Evolutionary conservation across 805 yeast species (phyloP), one percentile per base, ranked within the genome.

Genomic region (Saccharomycopsis synnaedendra): DNA sequence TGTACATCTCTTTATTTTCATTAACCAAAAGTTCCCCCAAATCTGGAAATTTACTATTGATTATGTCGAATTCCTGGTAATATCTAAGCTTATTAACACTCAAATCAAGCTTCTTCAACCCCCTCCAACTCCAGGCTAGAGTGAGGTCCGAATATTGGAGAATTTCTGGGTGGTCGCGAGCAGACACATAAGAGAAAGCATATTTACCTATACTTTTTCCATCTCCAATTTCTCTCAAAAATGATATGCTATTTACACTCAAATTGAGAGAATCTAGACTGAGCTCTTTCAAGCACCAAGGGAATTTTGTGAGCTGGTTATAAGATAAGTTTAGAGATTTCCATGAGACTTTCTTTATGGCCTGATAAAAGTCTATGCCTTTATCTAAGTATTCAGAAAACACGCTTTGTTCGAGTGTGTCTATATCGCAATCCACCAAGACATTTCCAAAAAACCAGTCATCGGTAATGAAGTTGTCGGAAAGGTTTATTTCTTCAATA

Each of bases 31-130:
- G 58, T 1, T 71, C 66, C 2, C 49, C 44, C 5, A 85, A 57
- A 5, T 61, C 55, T 0, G 80, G 75, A 39, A 76, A 70, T 5
- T 54, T 31, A 0, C 43, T 41, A 3, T 58, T 54, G 1, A 82
- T 43, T 0, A 41, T n/a, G 49, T 80, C 85, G 3, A 83, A 58
- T 28, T 62, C 69, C 0, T 51, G 41, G 82, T 85, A 82, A 0
- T 56, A 36, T 0, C 51, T 30, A 1, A 85, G 65, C 0, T 53
- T 36, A 56, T 83, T 84, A 49, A 66, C 52, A 10, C 83, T 61
- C 5, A 85, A 43, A 56, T 83, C 82, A 1, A 85, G 57, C 0
- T 51, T 40, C 9, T 10, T 39, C 3, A 71, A 43, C 6, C 34
- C 39, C 5, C 39, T 37, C 49, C 49, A 46, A 27, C 34, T 40